phyloP scores from a whole-genome alignment of 352 stramenopile species.

The Lagenidium sp. region DNA sequence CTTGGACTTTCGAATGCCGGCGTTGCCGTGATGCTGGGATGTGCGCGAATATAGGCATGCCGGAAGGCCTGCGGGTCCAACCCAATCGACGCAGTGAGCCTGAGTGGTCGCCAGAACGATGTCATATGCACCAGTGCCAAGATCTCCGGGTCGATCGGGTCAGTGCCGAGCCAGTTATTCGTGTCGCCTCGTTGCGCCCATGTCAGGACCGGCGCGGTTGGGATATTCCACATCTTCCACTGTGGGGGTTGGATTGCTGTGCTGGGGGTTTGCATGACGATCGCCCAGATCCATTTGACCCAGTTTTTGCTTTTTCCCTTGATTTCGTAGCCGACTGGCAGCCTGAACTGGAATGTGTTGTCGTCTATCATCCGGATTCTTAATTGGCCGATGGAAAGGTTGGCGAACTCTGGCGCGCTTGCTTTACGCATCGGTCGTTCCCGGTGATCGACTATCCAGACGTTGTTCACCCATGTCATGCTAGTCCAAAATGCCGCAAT shows the following conservation, averaged over 20 bases:
- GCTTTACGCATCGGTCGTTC: background rate
- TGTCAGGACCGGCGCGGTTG: no score
- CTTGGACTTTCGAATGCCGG: background rate
- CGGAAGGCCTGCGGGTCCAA: background rate
- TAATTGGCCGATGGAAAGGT: background rate
- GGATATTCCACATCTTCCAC: background rate
- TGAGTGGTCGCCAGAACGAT: background rate
- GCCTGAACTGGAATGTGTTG: background rate
- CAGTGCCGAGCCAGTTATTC: background rate
- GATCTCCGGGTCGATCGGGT: background rate
- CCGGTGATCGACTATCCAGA: background rate
- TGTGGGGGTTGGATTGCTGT: background rate
- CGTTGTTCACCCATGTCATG: background rate
- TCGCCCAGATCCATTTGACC: background rate
- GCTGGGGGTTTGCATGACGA: background rate
- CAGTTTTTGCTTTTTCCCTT: background rate
- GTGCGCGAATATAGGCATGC: background rate
- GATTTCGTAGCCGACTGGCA: background rate
- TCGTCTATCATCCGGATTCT: background rate
- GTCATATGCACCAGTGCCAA: background rate
- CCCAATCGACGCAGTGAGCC: background rate
- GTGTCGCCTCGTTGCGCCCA: background rate
- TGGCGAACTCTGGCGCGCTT: background rate
- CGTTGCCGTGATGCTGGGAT: background rate
- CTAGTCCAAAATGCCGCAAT: background rate